Base-by-base conservation (phyloP, 2,329 filamentous ascomycete genomes). In the Aspergillus phoenicis region DNA sequence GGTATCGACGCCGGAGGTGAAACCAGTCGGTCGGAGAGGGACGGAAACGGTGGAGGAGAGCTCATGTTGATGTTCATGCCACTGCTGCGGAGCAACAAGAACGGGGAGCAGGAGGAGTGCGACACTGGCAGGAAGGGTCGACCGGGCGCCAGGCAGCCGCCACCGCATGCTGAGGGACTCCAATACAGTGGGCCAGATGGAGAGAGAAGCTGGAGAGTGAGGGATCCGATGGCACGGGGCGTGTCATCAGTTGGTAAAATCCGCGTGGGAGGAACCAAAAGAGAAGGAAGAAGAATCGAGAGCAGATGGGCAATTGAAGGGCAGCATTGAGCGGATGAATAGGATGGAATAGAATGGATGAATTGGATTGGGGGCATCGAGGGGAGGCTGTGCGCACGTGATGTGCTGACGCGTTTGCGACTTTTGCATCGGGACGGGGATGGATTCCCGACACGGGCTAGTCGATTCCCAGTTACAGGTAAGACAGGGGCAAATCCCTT, bases 11-110 rank as follows among this genome's bases (percentile, higher is more conserved):
- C 64, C 68, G 54, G 61, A 47, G 39, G 61, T 48, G 26, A 65
- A 65, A 51, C 64, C 71, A 47, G 68, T 64, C 47, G 67, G 64
- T 53, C 60, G 68, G 57, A 69, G 38, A 7, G 69, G 68, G 59
- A 72, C 68, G 54, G 73, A 73, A 57, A 74, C 57, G 53, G 66
- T 67, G 30, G 71, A 66, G 13, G 70, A 62, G 13, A 62, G 65
- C 62, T 74, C 70, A 70, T 71, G 60, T 48, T 56, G 39, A 17
- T 64, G 68, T 64, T 73, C 73, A 65, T 71, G 78, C 63, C 83
- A 83, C 82, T 87, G 86, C 83, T 87, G 86, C 83, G 86, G 86
- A 83, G 85, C 85, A 70, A 87, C 83, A 79, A 84, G 83, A 67
- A 87, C 77, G 58, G 85, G 84, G 61, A 89, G 73, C 59, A 88